Evolutionary conservation across 129 eudicot species (phyloP).

Genomic region (Chrysanthemum makinoi): DNA sequence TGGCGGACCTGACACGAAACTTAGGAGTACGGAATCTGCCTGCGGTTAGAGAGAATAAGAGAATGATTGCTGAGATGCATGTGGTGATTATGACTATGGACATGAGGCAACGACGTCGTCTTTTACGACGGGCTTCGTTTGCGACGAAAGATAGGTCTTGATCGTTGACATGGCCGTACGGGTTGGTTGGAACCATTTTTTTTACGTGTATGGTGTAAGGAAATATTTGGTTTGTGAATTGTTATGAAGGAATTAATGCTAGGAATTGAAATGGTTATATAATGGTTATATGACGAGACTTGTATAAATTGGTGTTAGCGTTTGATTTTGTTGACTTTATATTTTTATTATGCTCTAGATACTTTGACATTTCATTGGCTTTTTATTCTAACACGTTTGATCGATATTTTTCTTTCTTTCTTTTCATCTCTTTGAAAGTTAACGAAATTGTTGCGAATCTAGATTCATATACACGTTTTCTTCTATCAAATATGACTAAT

Average conservation of each 20-base stretch:
- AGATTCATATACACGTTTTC: too few relatives aligned
- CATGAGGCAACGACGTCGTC: constrained; percentile 25
- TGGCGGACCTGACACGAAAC: constrained; percentile 34
- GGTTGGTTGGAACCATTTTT: constrained; percentile 34
- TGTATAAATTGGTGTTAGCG: neutral
- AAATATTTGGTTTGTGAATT: neutral
- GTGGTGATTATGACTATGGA: constrained; percentile 15
- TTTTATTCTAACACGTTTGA: too few relatives aligned
- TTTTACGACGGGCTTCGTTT: constrained; percentile 23
- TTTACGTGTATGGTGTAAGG: neutral
- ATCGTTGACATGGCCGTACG: constrained; percentile 37
- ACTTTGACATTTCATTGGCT: neutral
- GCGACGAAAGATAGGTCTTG: constrained; percentile 28
- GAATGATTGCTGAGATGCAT: constrained; percentile 14
- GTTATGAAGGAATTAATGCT: neutral
- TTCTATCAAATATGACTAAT: too few relatives aligned
- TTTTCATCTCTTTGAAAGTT: too few relatives aligned
- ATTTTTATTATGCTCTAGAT: neutral
- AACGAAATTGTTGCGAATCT: too few relatives aligned
- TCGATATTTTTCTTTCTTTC: too few relatives aligned
- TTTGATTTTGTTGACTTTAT: neutral
- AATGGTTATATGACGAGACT: neutral
- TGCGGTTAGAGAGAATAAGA: constrained; percentile 29
- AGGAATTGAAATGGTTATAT: neutral
- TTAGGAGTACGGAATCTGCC: constrained; percentile 31